phyloP scores from a whole-genome alignment of 805 yeast species.

The Debaryomyces hansenii region DNA sequence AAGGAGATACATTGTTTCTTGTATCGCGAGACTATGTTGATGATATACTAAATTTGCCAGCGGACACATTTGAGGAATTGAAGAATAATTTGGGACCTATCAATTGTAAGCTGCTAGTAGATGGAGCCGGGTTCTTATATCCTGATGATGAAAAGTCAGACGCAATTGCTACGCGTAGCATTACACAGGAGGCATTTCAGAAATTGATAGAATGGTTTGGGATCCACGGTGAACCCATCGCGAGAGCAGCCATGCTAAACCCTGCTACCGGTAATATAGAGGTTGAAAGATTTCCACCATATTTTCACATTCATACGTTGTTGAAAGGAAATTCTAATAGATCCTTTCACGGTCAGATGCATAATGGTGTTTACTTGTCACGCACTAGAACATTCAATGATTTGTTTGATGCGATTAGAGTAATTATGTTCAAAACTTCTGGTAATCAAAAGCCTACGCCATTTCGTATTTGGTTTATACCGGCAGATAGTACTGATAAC shows the following conservation, averaged over 20 bases:
- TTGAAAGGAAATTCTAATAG: slow-evolving; percentile 13
- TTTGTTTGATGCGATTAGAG: slow-evolving; percentile 26
- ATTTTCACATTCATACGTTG: slow-evolving; percentile 34
- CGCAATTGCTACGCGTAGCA: slow-evolving; percentile 15
- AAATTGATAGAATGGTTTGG: slow-evolving; percentile 58
- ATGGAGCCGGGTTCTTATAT: slow-evolving; percentile 44
- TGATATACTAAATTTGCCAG: slow-evolving; percentile 35
- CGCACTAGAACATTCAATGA: slow-evolving; percentile 35
- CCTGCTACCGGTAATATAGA: slow-evolving; percentile 23
- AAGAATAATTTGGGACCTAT: slow-evolving; percentile 45
- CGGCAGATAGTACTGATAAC: slow-evolving; percentile 20
- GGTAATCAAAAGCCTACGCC: slow-evolving; percentile 9
- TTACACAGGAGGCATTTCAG: slow-evolving; percentile 47
- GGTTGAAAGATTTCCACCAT: slow-evolving; percentile 38
- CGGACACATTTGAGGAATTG: slow-evolving; percentile 24
- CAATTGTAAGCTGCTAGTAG: slow-evolving; percentile 45
- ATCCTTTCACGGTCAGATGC: slow-evolving; percentile 6
- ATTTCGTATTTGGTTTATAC: slow-evolving; percentile 40
- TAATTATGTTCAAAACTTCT: slow-evolving; percentile 18
- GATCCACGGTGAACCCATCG: slow-evolving; percentile 34
- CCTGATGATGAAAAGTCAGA: slow-evolving; percentile 15
- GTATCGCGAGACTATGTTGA: slow-evolving; percentile 49
- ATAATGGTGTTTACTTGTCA: slow-evolving; percentile 23
- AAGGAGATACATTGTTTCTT: slow-evolving; percentile 51
- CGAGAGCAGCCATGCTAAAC: slow-evolving; percentile 27